Evolutionary conservation across 139 green algal genomes (phyloP).

Genomic region (Volvox reticuliferus): DNA sequence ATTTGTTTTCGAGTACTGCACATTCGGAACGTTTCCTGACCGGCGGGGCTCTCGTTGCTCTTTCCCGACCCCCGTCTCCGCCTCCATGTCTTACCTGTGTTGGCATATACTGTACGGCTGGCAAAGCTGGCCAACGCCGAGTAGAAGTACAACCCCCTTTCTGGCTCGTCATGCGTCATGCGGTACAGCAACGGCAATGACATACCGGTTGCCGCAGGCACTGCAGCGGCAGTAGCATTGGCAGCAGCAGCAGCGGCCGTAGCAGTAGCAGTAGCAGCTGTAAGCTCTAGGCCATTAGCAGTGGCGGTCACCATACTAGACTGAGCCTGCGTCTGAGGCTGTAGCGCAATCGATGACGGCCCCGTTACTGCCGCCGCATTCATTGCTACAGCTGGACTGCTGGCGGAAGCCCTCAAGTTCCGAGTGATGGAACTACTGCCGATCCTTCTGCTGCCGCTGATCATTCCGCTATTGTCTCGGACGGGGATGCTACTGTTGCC

Average conservation of each 20-base stretch:
- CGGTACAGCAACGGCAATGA: constrained; percentile 63
- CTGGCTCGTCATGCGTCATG: constrained; percentile 68
- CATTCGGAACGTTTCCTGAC: too few relatives aligned
- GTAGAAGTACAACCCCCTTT: constrained; percentile 68
- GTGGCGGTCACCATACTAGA: too few relatives aligned
- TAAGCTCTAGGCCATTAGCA: too few relatives aligned
- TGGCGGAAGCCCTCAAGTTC: neutral
- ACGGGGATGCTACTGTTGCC: neutral
- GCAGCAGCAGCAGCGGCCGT: neutral
- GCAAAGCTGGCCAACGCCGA: constrained; percentile 75
- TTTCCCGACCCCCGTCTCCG: too few relatives aligned
- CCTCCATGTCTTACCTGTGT: constrained; percentile 56
- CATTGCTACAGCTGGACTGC: neutral
- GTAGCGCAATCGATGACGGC: too few relatives aligned
- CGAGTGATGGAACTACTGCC: neutral
- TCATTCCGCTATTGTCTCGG: neutral
- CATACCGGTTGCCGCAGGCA: neutral
- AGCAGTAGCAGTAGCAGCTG: neutral
- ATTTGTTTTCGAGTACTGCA: too few relatives aligned
- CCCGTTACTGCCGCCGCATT: neutral
- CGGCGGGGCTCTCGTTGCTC: too few relatives aligned
- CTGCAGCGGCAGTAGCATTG: neutral
- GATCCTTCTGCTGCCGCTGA: neutral
- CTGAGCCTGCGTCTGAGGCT: too few relatives aligned
- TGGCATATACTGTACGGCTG: constrained; percentile 82